Evolutionary conservation across 495 filamentous ascomycete genomes (phyloP), one percentile per base, ranked within the genome.

Genomic region (Oidiodendron maius): DNA sequence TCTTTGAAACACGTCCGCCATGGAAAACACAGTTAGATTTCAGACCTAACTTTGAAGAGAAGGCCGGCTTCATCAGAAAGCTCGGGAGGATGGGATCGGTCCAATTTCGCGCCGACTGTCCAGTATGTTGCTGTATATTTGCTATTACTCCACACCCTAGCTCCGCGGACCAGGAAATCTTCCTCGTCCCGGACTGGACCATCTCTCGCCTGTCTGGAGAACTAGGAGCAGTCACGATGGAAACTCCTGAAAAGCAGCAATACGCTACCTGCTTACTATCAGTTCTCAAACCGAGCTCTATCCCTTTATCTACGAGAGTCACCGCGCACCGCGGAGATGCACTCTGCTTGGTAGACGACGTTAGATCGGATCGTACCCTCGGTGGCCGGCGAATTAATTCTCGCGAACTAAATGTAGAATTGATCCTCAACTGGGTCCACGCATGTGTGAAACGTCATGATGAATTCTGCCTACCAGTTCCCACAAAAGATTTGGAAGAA

Each of bases 41-140:
- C 20, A 48, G 9, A 9, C 21, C 38, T 6, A 21, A 22, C 9
- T 38, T 39, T 8, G 35, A 38, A 17, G 20, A 48, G 22, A n/a
- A 20, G 30, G 40, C 26, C 6, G 45, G 40, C 18, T n/a, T 15
- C n/a, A n/a, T 48, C 6, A 21, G 34, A 38, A 38, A 23, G 4
- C 30, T 48, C 23, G 45, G 45, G 21, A 48, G 40, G 35, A 48
- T 35, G 4, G 45, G 45, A 24, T 48, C 45, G 12, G 22, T 48
- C 45, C 17, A 48, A 16, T 48, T 48, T 25, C 28, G 45, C 17
- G 45, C 30, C 45, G 34, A 39, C 22, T 48, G 35, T 39, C 32
- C 45, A 23, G 10, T 48, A 13, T 48, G 45, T 25, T 39, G 30
- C 35, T 48, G 45, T 48, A 17, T 49, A 32, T 49, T 49, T 22